Percentiles rank a stretch among this genome's conserved stretches.
These are phyloP conservation scores for Ogataea henricii DNA, from an alignment of 805 yeast genomes.

Conservation along the genomic window DNA sequence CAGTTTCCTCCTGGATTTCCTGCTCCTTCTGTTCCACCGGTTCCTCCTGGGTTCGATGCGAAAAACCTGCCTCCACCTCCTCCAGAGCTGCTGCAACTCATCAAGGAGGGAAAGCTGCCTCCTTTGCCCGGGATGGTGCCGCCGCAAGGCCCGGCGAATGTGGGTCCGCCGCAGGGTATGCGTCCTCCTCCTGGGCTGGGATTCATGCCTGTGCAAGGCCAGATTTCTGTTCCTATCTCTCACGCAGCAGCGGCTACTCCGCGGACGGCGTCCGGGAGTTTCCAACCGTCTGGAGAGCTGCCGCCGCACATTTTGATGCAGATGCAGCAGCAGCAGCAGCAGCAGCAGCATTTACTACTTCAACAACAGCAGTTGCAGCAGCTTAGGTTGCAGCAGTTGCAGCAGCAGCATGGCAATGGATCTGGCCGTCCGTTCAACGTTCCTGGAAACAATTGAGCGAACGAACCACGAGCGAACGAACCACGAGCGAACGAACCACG, in stretches of 20 bases:
- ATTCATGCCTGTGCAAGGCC: conserved; percentile 1
- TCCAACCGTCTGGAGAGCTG: conserved; percentile 9
- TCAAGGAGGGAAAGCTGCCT: conserved; percentile 32
- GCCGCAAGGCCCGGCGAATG: conserved; percentile 8
- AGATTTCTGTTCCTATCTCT: not conserved
- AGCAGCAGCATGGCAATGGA: not conserved
- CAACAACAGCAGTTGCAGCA: conserved; percentile 6
- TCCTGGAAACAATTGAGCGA: not conserved
- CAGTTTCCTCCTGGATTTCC: conserved; percentile 1
- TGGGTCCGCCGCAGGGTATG: conserved; percentile 7
- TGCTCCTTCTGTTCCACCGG: conserved; percentile 11
- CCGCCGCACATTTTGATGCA: conserved; percentile 19
- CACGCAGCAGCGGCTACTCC: conserved; percentile 1
- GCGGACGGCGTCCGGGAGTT: not conserved
- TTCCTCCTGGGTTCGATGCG: conserved; percentile 17
- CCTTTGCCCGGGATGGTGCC: conserved; percentile 31
- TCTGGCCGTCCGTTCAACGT: not conserved
- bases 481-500: no score
- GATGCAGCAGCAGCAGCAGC: conserved; percentile 13
- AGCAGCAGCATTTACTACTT: conserved; percentile 1
- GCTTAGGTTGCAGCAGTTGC: conserved; percentile 5
- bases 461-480: no score
- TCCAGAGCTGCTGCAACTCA: conserved; percentile 30
- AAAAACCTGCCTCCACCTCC: conserved; percentile 31
- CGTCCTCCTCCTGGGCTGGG: conserved; percentile 12